phyloP scores from a whole-genome alignment of 257 asterid species.

The Solanum tarapatanum region DNA sequence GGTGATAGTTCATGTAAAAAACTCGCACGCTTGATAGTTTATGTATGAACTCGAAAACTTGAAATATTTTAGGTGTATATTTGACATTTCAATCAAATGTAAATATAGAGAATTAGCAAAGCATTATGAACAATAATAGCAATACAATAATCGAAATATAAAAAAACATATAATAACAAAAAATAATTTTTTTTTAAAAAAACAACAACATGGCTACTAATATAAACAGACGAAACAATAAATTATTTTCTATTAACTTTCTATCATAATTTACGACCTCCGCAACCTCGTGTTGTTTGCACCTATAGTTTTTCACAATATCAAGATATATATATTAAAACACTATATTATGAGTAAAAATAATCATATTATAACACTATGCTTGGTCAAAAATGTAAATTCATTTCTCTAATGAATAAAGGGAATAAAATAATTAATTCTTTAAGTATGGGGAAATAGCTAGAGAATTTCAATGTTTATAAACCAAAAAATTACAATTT shows the following conservation, averaged over 20 bases:
- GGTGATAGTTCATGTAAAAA: background rate
- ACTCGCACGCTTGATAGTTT: background rate
- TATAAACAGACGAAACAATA: background rate
- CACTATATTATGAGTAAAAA: background rate
- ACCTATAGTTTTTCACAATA: background rate
- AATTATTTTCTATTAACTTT: background rate
- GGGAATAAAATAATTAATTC: too few species aligned
- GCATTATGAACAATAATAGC: background rate
- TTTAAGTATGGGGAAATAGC: background rate
- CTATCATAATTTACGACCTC: background rate
- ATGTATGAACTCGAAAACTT: background rate
- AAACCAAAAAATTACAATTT: background rate
- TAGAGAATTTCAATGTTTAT: background rate
- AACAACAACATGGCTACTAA: background rate
- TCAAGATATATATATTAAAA: background rate
- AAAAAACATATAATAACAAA: background rate
- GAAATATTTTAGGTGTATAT: background rate
- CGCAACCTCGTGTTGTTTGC: fast-evolving
- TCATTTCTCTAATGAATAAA: too few species aligned
- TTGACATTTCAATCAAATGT: background rate
- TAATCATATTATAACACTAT: background rate
- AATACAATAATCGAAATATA: fast-evolving
- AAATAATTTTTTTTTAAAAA: background rate
- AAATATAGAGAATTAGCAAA: background rate
- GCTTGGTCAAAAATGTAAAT: background rate